Evolutionary conservation across 176 grass and related monocot species (phyloP), one percentile per base, ranked within the genome.

Genomic region (Rhynchospora breviuscula): DNA sequence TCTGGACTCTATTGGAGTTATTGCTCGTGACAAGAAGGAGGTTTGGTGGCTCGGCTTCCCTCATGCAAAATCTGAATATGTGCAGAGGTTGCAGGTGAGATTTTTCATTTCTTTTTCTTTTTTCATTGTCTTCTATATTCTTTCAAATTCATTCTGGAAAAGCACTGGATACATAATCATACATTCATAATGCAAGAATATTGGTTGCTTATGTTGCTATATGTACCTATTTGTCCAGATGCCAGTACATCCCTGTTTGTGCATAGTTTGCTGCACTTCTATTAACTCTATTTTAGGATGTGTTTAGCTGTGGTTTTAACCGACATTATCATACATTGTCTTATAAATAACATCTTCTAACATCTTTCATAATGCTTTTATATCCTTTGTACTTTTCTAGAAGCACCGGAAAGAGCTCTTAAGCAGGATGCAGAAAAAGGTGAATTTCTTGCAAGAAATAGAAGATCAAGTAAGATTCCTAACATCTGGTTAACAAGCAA

Each of bases 1-100:
- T 83, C 93, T 99, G 35, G 91, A 93, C 22, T 91, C 97, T 84
- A 88, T 99, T 79, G 85, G 89, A 90, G 86, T 93, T 88, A 96
- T 99, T 85, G 87, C 83, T 35, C 92, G 95, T 86, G 97, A 95
- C 63, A 92, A 96, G 83, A 99, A 99, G 73, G 97, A 99, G 81
- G 88, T 99, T 63, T 91, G 87, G 72, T 99, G 97, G 97, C 91
- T 96, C 60, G 97, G 97, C 31, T 92, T 95, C 79, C 87, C 93
- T 69, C 89, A 86, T 60, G 81, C 79, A 40, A 89, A 85, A 88
- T 82, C 71, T 53, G 93, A 93, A 90, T 79, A 90, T 73, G 85
- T 90, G 79, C 79, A 88, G 26, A 88, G 85, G 73, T 70, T 96
- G 66, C 86, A 99, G 93, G 97, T 99, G 33, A 88, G 91, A 63